Base-by-base conservation (phyloP, 2,329 filamentous ascomycete species). In the Didymosphaeria variabile region DNA sequence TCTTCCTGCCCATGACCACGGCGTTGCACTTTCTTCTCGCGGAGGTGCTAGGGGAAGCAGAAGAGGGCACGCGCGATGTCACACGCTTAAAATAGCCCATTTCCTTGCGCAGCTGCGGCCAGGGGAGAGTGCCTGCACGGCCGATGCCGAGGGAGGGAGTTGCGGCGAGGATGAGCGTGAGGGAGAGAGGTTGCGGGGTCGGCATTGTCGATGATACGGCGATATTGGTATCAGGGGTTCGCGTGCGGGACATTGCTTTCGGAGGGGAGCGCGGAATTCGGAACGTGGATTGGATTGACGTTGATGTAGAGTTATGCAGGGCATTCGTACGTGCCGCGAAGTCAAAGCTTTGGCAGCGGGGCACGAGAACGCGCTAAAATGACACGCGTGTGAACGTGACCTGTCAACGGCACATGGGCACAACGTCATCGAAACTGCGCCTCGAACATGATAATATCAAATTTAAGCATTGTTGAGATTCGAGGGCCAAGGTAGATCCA, bases 1-100 rank as follows among this genome's bases (percentile, higher is more conserved):
- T 99, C 80, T 96, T 97, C 73, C 95, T 91, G 62, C 95, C 95
- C 95, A 99, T 99, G 69, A 99, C 90, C 55, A 98, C 92, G 19
- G 92, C 91, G 77, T 85, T 84, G 34, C 77, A 64, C 17, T 59
- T 67, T 57, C 58, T 57, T 36, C 31, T 23, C 1, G 5, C 53
- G 26, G 26, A 6, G n/a, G 6, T 31, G 61, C 23, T 17, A 60
- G 55, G 5, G 56, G 54, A 3, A 61, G 60, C 6, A 34, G 31
- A 0, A 66, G 84, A 82, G 0, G 52, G 26, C 31, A 87, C 76
- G 17, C 90, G 87, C 70, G 91, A 93, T 3, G 94, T 98, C 44
- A 97, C 90, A 61, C 94, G 90, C 19, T 93, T 91, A 78, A 99
- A 99, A 78, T 97, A 98, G 42, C 89, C 88, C 93, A 99, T 97